A percentile compares a stretch with the other conserved stretches of the same genome.
These are phyloP conservation scores for Globisporangium polare DNA, from an alignment of 352 stramenopile species.

Conservation along the genomic window DNA sequence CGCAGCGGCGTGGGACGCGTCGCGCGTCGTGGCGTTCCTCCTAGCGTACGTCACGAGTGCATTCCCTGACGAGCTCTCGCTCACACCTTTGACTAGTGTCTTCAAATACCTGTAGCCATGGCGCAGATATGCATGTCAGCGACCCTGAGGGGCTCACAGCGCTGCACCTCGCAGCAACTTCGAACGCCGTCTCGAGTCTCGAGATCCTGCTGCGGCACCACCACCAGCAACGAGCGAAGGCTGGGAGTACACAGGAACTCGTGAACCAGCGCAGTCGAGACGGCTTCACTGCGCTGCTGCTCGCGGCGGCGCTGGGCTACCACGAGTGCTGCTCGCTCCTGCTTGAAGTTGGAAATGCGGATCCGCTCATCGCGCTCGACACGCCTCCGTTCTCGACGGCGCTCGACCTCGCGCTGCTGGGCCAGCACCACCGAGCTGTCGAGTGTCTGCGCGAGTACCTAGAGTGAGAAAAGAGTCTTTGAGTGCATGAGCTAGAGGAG, in stretches of 20 bases:
- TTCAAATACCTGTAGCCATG: too few relatives aligned
- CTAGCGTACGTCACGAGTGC: conserved; percentile 6
- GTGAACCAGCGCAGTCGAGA: conserved; percentile 14
- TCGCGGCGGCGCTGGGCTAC: conserved; percentile 6
- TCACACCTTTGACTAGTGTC: too few relatives aligned
- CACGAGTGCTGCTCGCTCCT: conserved; percentile 13
- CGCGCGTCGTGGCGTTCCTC: conserved; percentile 8
- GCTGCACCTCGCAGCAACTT: conserved; percentile 13
- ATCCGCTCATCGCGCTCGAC: conserved; percentile 10
- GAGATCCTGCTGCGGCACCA: conserved; percentile 7
- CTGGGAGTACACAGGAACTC: neutral
- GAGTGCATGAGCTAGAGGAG: neutral
- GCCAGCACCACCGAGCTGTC: conserved; percentile 14
- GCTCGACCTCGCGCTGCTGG: conserved; percentile 16
- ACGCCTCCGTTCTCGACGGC: conserved; percentile 14
- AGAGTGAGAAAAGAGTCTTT: neutral
- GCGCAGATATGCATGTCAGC: conserved; percentile 2
- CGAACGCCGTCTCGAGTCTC: conserved; percentile 8
- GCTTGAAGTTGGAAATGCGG: conserved; percentile 7
- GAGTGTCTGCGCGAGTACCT: neutral
- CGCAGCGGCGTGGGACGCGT: conserved; percentile 15
- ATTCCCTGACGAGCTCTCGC: neutral
- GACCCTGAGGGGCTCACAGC: conserved; percentile 16
- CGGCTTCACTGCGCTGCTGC: conserved; percentile 14
- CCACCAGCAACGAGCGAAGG: neutral